phyloP scores from a whole-genome alignment of 2,329 filamentous ascomycete genomes.

The Fusarium vanettenii region DNA sequence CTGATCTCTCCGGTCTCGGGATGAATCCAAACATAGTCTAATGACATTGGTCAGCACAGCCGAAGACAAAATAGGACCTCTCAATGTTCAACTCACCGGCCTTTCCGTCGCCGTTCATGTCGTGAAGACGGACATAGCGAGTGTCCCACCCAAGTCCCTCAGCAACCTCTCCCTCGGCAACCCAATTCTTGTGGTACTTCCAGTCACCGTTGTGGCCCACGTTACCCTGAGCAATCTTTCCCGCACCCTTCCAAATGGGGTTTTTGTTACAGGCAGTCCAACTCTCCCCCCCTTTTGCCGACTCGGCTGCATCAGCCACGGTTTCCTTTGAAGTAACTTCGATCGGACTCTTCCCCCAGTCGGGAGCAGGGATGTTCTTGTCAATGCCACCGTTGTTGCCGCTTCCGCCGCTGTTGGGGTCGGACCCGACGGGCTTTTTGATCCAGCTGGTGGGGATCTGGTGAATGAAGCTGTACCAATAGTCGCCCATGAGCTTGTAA shows the following conservation, averaged over 20 bases:
- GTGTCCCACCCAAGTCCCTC: slow-evolving; percentile 7
- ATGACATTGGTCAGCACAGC: neutral
- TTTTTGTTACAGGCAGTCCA: neutral
- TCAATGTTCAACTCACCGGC: neutral
- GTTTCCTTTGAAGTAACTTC: neutral
- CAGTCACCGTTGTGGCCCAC: slow-evolving; percentile 8
- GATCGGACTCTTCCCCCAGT: slow-evolving; percentile 3
- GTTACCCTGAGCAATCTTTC: slow-evolving; percentile 1
- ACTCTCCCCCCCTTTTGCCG: neutral
- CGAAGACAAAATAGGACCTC: neutral
- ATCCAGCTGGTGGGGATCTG: slow-evolving; percentile 40
- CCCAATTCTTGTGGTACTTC: slow-evolving; percentile 17
- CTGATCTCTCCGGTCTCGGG: neutral
- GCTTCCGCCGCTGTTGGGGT: neutral
- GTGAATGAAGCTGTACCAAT: slow-evolving; percentile 39
- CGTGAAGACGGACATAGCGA: slow-evolving; percentile 4
- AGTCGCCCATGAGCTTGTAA: slow-evolving; percentile 30
- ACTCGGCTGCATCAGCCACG: neutral
- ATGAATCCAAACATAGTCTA: slow-evolving; percentile 17
- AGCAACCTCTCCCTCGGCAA: neutral
- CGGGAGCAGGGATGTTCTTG: neutral
- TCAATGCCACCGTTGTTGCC: slow-evolving; percentile 8
- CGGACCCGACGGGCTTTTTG: slow-evolving; percentile 16
- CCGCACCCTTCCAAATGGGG: neutral
- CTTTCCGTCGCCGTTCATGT: slow-evolving; percentile 20